These are phyloP conservation scores for Kokia cookei DNA, from an alignment of 441 rosid genomes.

Conservation along the genomic window DNA sequence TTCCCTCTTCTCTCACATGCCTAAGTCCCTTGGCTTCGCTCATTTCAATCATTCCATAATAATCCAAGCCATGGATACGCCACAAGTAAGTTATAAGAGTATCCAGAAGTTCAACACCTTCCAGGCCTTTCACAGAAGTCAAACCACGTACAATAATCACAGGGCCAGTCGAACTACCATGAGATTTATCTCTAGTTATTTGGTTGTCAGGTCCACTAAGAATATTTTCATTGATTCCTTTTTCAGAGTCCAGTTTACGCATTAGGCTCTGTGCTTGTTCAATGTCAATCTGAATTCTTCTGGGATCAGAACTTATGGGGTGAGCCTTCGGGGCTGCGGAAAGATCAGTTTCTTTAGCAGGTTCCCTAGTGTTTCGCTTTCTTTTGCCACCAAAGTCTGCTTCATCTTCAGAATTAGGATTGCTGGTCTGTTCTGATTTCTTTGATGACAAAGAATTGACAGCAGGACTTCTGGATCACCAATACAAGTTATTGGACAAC, in stretches of 20 bases:
- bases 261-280: slow-evolving; percentile 83
- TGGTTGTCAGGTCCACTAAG: slow-evolving; percentile 69
- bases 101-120: slow-evolving; percentile 88
- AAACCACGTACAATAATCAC: slow-evolving; percentile 84
- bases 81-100: slow-evolving; percentile 89
- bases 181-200: slow-evolving; percentile 65
- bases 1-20: slow-evolving; percentile 79
- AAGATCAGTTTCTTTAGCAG: slow-evolving; percentile 55
- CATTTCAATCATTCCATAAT: slow-evolving; percentile 81
- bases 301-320: slow-evolving; percentile 66
- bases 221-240: slow-evolving; percentile 67
- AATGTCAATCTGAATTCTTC: slow-evolving; percentile 69
- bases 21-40: slow-evolving; percentile 87
- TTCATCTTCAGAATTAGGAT: slow-evolving; percentile 86
- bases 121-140: slow-evolving; percentile 95
- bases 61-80: slow-evolving; percentile 96
- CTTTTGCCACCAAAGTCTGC: slow-evolving; percentile 61
- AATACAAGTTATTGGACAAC: slow-evolving; percentile 3
- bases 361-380: slow-evolving; percentile 50
- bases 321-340: slow-evolving; percentile 87
- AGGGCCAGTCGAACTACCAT: slow-evolving; percentile 75
- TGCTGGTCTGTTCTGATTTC: slow-evolving; percentile 61
- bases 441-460: slow-evolving; percentile 37
- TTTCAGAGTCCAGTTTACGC: slow-evolving; percentile 83
- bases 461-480: slow-evolving; percentile 66